phyloP scores from a whole-genome alignment of 495 filamentous ascomycete genomes.

The Podospora pseudopauciseta region DNA sequence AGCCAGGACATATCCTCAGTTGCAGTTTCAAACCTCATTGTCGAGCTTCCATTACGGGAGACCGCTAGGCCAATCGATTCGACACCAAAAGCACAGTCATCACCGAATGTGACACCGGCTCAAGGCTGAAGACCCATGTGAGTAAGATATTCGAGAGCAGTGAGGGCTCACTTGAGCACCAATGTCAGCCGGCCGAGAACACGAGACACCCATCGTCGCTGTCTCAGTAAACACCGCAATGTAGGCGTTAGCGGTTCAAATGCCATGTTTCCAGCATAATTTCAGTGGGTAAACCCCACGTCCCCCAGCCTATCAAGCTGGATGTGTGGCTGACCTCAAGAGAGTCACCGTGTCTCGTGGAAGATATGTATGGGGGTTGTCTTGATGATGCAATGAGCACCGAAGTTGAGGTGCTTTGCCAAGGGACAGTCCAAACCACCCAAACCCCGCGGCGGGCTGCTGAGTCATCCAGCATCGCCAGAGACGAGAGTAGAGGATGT shows the following conservation, averaged over 20 bases:
- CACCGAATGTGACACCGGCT: background rate
- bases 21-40: background rate
- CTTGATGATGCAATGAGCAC: conserved; percentile 25
- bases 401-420: conserved; percentile 20
- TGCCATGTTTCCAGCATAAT: background rate
- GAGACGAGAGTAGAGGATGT: background rate
- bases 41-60: no score
- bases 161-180: background rate
- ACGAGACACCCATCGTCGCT: background rate
- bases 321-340: background rate
- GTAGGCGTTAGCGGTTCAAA: background rate
- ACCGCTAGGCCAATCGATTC: no score
- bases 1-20: background rate
- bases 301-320: background rate
- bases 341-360: background rate
- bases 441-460: conserved; percentile 15
- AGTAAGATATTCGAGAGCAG: background rate
- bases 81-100: background rate
- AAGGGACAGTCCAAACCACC: conserved; percentile 13
- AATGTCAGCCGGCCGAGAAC: background rate
- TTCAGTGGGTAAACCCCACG: background rate
- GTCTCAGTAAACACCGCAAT: background rate
- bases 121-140: background rate
- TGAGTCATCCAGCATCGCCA: background rate
- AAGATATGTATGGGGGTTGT: conserved; percentile 6